Base-by-base conservation (phyloP, 495 filamentous ascomycete genomes). In the Neohortaea acidophila region DNA sequence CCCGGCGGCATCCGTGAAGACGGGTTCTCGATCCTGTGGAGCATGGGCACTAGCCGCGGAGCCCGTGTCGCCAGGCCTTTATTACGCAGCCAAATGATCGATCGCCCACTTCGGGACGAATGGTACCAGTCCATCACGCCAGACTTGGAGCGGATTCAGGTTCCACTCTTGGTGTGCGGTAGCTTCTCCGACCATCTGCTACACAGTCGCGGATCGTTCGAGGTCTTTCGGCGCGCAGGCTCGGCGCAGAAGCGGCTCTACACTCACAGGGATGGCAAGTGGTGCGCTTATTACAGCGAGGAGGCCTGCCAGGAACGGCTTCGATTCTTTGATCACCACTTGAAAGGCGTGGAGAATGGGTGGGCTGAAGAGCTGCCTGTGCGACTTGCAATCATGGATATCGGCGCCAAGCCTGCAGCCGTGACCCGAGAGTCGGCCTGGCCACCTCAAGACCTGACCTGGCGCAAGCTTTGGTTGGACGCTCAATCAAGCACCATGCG, bases 1-100 rank as follows among this genome's bases (percentile, higher is more conserved):
- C 75, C 79, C 40, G 77, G 77, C 2, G 77, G 75, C 1, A 78
- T 81, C 28, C 53, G 75, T 20, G 73, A 69, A 0, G 70, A 77
- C 48, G 54, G 53, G 2, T 79, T 78, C 51, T 40, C 5, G 14
- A 14, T 21, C 18, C 8, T 10, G 15, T 26, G 26, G 12, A 21
- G 13, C 19, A 40, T n/a, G 13, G 17, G 10, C 20, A 54, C 60
- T 25, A 67, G 70, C 40, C 77, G 73, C 72, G 77, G 73, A 73
- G 59, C 73, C 51, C 59, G 71, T 1, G 73, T 77, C 52, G 70
- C 75, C 3, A 42, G 69, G 12, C 46, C 53, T 6, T 75, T 77
- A 44, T 73, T 78, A 54, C 79, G 78, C 44, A 72, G 74, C 2
- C 42, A 48, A 18, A 77, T 72, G 0, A 62, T 77, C 38, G 73